Percentiles rank a stretch among this genome's conserved stretches.
Conservation (phyloP, 331 rosid species). For the Cydonia oblonga region DNA sequence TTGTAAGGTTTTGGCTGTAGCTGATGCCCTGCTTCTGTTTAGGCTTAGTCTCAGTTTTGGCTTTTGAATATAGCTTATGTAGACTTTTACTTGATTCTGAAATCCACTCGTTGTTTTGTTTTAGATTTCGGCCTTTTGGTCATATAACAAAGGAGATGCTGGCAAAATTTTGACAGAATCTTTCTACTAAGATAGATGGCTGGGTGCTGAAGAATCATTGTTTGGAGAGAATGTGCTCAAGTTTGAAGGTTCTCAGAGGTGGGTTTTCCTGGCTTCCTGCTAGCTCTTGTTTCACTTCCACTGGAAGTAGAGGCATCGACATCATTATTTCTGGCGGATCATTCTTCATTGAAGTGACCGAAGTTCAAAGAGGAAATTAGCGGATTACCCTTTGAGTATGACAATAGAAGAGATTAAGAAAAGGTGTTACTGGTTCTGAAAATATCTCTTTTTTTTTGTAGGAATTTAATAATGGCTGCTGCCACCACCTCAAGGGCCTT, state of each 20-base stretch:
- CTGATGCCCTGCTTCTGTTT: not conserved
- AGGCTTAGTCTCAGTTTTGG: not conserved
- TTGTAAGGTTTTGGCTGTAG: not conserved
- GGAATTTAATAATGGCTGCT: conserved; percentile 9
- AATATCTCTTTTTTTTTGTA: not conserved
- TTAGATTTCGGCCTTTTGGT: not conserved
- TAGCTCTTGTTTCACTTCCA: not conserved
- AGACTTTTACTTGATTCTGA: not conserved
- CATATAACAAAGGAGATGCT: not conserved
- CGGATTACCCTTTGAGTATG: not conserved
- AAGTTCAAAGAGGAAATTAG: not conserved
- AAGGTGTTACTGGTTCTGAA: not conserved
- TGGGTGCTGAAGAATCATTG: not conserved
- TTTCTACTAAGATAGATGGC: not conserved
- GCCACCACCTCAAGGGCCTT: conserved; percentile 7
- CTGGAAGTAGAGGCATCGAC: no score
- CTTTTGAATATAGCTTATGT: not conserved
- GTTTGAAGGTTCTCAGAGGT: not conserved
- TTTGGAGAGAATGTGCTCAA: not conserved
- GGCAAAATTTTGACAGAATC: not conserved
- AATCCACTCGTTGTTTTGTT: not conserved
- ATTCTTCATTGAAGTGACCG: not conserved
- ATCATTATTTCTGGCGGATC: not conserved
- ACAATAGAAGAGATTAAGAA: not conserved
- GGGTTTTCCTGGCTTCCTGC: not conserved